Conservation (phyloP, 345 rosid genomes). For the Hibiscus tridactylites region DNA sequence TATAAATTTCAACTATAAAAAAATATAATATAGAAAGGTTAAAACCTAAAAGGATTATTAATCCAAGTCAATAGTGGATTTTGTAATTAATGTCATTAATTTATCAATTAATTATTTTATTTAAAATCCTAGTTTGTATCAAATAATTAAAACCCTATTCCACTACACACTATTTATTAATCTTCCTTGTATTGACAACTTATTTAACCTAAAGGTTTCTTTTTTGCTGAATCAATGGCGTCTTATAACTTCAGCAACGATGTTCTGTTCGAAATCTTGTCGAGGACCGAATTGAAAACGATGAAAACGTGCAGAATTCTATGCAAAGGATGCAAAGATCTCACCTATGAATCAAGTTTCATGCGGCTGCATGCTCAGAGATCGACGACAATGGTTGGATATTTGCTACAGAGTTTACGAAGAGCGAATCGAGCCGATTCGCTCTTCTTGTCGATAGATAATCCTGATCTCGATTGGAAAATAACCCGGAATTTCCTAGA, state of each 20-base stretch:
- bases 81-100: not conserved
- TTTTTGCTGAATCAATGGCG: not conserved
- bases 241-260: not conserved
- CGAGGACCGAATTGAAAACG: not conserved
- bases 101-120: not conserved
- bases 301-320: not conserved
- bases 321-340: not conserved
- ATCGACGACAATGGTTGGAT: constrained; percentile 5
- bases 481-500: not conserved
- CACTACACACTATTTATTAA: too few relatives aligned
- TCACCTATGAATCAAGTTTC: constrained; percentile 14
- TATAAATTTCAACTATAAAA: too few relatives aligned
- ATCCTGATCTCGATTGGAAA: not conserved
- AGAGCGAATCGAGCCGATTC: not conserved
- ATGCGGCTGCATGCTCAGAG: constrained; percentile 5
- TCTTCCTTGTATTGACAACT: not conserved
- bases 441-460: not conserved
- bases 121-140: not conserved
- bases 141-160: not conserved
- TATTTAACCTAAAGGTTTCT: not conserved
- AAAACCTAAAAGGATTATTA: too few relatives aligned
- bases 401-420: not conserved
- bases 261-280: constrained; percentile 3
- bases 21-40: too few relatives aligned
- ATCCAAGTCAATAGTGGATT: too few relatives aligned